These are phyloP conservation scores for Colletotrichum chlorophyti DNA, from an alignment of 2,329 filamentous ascomycete genomes.

Conservation along the genomic window DNA sequence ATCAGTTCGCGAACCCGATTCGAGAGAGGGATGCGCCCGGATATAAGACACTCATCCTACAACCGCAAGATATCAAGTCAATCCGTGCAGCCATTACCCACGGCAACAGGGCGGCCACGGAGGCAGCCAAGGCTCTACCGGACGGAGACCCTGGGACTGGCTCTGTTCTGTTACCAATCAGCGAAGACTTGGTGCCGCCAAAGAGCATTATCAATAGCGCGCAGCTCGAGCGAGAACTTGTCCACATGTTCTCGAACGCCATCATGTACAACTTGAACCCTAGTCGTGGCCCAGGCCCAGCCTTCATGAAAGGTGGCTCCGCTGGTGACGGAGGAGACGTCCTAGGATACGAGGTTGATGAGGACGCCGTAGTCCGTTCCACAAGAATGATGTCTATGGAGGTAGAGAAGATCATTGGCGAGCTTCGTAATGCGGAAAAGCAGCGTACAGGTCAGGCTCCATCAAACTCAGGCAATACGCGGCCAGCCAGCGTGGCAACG, in stretches of 20 bases:
- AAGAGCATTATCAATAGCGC: conserved; percentile 91
- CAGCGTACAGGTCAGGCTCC: conserved; percentile 50
- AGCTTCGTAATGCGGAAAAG: conserved; percentile 77
- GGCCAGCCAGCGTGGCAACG: conserved; percentile 43
- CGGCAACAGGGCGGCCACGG: conserved; percentile 70
- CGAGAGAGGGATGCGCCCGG: conserved; percentile 78
- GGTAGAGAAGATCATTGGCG: conserved; percentile 79
- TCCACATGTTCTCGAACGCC: conserved; percentile 97
- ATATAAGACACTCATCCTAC: conserved; percentile 75
- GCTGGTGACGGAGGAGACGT: conserved; percentile 49
- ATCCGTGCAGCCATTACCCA: conserved; percentile 79
- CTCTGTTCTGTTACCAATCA: conserved; percentile 71
- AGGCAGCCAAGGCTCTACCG: conserved; percentile 66
- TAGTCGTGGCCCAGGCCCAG: conserved; percentile 70
- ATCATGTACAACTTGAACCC: conserved; percentile 97
- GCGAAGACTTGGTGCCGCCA: conserved; percentile 81
- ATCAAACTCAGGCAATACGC: conserved; percentile 34
- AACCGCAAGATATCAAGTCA: conserved; percentile 78
- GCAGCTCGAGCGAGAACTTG: conserved; percentile 90
- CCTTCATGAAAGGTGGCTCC: conserved; percentile 56
- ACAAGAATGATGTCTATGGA: conserved; percentile 89
- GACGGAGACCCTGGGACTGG: conserved; percentile 64
- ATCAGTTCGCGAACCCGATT: conserved; percentile 79
- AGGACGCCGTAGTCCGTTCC: conserved; percentile 87
- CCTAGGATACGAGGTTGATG: conserved; percentile 72